phyloP scores from a whole-genome alignment of 306 rosid species.

The Arachis stenosperma region DNA sequence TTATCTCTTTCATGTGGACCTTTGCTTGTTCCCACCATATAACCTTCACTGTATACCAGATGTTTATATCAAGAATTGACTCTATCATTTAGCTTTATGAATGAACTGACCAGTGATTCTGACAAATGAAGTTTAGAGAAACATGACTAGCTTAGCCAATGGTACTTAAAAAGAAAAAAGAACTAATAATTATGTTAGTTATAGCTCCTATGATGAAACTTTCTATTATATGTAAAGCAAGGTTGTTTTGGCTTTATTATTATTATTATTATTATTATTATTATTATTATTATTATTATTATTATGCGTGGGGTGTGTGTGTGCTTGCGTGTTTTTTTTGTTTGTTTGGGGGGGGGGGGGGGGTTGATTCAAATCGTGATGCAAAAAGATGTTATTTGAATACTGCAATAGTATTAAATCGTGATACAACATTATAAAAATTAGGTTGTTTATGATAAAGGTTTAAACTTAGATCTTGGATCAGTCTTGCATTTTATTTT shows the following conservation, averaged over 20 bases:
- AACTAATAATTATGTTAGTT: too few species aligned
- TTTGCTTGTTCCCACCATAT: neutral
- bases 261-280: neutral
- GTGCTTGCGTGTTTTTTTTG: too few species aligned
- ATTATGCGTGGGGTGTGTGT: neutral
- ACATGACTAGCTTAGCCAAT: neutral
- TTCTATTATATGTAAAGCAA: neutral
- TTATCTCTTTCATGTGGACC: neutral
- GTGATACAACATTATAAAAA: neutral
- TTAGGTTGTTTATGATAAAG: neutral
- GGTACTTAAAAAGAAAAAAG: too few species aligned
- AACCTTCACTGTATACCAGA: neutral
- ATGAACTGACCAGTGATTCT: neutral
- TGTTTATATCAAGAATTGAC: neutral
- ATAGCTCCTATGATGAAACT: too few species aligned
- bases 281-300: neutral
- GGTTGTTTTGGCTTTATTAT: neutral
- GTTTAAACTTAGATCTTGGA: neutral
- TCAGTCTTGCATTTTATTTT: neutral
- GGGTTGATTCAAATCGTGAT: neutral
- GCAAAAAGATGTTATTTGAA: neutral
- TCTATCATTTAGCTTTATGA: neutral
- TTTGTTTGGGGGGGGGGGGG: too few species aligned
- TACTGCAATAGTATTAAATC: slow-evolving; percentile 1
- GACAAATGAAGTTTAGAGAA: slow-evolving; percentile 8